Evolutionary conservation across 106 monocot genomes (phyloP).

Genomic region (Agapanthus africanus): DNA sequence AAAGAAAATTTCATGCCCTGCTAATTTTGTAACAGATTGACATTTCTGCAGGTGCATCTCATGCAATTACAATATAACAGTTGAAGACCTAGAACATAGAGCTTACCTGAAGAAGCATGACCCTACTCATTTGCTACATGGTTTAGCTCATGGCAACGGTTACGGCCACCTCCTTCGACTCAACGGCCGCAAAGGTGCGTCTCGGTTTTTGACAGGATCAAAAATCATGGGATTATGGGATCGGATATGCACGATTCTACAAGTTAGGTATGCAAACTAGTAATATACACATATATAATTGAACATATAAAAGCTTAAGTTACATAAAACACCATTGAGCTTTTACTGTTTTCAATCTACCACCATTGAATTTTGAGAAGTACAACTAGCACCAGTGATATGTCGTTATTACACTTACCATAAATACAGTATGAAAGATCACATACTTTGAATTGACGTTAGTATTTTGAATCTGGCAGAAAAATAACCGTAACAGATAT

Average conservation of each 20-base stretch:
- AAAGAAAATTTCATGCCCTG: too few relatives aligned
- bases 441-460: background rate
- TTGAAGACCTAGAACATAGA: conserved; percentile 37
- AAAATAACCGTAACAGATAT: conserved; percentile 78
- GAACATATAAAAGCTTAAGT: too few relatives aligned
- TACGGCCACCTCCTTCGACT: conserved; percentile 80
- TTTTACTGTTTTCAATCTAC: background rate
- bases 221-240: conserved; percentile 90
- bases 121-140: conserved; percentile 72
- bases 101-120: conserved; percentile 44
- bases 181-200: conserved; percentile 78
- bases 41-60: too few relatives aligned
- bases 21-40: too few relatives aligned
- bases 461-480: conserved; percentile 19
- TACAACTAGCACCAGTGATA: too few relatives aligned
- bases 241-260: conserved; percentile 59
- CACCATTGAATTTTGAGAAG: background rate
- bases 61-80: conserved; percentile 42
- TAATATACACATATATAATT: too few relatives aligned
- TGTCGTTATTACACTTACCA: background rate
- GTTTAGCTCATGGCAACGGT: conserved; percentile 74
- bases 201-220: conserved; percentile 43
- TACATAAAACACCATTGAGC: background rate
- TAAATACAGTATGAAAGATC: background rate
- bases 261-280: conserved; percentile 47